Evolutionary conservation across 768 basidiomycete species (phyloP).

Genomic region (Rossbeevera mucosa): DNA sequence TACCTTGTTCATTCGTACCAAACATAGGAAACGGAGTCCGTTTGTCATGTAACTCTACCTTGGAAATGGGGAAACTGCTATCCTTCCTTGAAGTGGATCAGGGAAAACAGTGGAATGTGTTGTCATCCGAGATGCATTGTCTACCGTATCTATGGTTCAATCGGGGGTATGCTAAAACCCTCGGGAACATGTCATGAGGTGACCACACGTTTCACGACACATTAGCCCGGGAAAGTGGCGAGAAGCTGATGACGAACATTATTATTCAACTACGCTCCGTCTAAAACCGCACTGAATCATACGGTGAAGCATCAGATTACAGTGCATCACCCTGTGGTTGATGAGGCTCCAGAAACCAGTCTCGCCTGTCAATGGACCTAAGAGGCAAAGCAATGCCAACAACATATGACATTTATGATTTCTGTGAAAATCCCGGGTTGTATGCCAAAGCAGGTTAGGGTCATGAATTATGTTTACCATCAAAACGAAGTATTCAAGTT

Average conservation of each 20-base stretch:
- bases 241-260: neutral
- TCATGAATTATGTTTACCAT: no score
- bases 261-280: neutral
- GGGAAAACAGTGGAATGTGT: neutral
- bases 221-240: neutral
- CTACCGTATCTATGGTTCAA: slow-evolving; percentile 11
- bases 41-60: neutral
- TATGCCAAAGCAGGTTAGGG: no score
- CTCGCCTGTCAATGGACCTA: no score
- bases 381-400: no score
- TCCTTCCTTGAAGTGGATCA: neutral
- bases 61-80: neutral
- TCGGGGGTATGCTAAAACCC: neutral
- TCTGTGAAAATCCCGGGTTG: no score
- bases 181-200: neutral
- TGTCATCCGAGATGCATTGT: neutral
- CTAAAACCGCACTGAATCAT: neutral
- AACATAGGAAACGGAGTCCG: neutral
- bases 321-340: neutral
- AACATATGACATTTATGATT: no score
- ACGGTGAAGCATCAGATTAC: neutral
- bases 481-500: no score
- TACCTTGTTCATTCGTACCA: neutral
- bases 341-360: no score
- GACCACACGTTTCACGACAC: neutral